phyloP scores from a whole-genome alignment of 495 filamentous ascomycete genomes.

The Talaromyces ruber region DNA sequence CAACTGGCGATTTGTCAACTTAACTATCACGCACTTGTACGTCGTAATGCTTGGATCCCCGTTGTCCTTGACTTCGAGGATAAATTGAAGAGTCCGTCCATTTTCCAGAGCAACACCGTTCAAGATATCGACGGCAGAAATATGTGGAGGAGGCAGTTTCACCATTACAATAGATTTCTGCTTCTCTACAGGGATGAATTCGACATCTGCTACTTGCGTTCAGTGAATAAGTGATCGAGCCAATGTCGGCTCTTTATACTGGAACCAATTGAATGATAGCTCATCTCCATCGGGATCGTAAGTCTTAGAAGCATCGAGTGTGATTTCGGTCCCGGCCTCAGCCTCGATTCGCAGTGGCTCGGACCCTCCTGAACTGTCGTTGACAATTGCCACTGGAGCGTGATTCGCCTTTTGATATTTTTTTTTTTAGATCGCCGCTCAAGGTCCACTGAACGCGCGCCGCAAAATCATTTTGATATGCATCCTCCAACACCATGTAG shows the following conservation, averaged over 20 bases:
- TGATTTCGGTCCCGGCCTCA: constrained; percentile 17
- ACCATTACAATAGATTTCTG: constrained; percentile 14
- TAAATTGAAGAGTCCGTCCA: constrained; percentile 22
- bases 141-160: constrained; percentile 17
- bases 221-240: constrained; percentile 12
- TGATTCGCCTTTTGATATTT: no score
- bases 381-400: constrained; percentile 21
- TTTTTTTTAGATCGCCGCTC: constrained; percentile 11
- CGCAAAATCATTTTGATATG: constrained; percentile 41
- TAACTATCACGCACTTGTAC: constrained; percentile 24
- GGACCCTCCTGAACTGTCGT: constrained; percentile 7
- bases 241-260: constrained; percentile 28
- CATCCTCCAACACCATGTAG: constrained; percentile 43
- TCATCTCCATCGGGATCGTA: constrained; percentile 28
- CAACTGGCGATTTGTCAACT: constrained; percentile 8
- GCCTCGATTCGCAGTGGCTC: constrained; percentile 18
- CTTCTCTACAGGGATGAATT: constrained; percentile 1
- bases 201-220: neutral
- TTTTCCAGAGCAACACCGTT: constrained; percentile 10
- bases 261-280: constrained; percentile 29
- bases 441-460: constrained; percentile 42
- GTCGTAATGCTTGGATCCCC: constrained; percentile 18
- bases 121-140: constrained; percentile 8
- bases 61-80: constrained; percentile 23
- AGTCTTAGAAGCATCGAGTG: constrained; percentile 23